Evolutionary conservation across 1,284 basidiomycete genomes (phyloP).

Genomic region (Ustilago shanxiensis): DNA sequence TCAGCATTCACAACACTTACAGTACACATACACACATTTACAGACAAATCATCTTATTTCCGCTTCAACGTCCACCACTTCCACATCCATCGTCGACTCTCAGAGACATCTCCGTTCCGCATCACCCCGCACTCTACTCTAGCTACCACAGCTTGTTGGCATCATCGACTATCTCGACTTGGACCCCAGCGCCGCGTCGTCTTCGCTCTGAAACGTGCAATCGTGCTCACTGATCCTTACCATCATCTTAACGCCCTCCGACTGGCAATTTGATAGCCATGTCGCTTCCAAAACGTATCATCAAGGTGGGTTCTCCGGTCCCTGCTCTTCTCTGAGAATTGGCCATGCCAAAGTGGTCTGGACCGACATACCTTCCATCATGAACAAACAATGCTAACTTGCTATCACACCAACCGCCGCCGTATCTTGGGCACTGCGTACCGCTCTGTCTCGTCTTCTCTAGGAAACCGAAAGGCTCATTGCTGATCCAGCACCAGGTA

Average conservation of each 20-base stretch:
- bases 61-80: neutral
- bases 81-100: neutral
- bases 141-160: neutral
- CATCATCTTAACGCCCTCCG: neutral
- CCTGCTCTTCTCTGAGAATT: neutral
- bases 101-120: neutral
- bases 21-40: no score
- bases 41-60: neutral
- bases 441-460: neutral
- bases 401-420: neutral
- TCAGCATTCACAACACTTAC: neutral
- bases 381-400: neutral
- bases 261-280: conserved; percentile 27
- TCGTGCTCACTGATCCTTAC: neutral
- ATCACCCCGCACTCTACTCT: neutral
- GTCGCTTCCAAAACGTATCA: conserved; percentile 69
- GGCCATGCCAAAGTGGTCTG: neutral
- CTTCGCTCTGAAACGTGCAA: neutral
- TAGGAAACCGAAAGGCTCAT: conserved; percentile 97
- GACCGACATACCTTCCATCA: no score
- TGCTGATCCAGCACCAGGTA: conserved; percentile 94
- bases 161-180: neutral
- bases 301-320: conserved; percentile 58
- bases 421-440: neutral
- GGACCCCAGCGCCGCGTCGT: neutral